Percentiles rank a stretch among this genome's conserved stretches.
These are phyloP conservation scores for Epichloe brachyelytri DNA, from an alignment of 2,329 filamentous ascomycete species.

Conservation along the genomic window DNA sequence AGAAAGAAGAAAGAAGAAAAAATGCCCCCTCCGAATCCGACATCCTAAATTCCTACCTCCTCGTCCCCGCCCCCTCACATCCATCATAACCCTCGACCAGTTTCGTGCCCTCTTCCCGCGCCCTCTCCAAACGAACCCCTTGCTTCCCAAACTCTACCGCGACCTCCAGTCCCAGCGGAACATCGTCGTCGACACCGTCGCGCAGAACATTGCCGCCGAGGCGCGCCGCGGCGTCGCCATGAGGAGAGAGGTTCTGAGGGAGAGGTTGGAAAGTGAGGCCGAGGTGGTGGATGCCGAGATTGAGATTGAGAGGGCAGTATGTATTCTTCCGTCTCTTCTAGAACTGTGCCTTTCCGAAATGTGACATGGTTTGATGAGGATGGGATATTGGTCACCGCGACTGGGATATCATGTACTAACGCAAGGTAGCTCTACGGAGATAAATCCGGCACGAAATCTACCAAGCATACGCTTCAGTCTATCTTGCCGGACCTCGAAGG, in stretches of 20 bases:
- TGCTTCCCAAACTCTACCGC: slow-evolving; percentile 60
- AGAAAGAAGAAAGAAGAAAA: not conserved
- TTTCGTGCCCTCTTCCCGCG: slow-evolving; percentile 69
- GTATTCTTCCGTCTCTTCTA: slow-evolving; percentile 10
- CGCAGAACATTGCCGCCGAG: slow-evolving; percentile 52
- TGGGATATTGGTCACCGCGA: no score
- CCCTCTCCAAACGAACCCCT: slow-evolving; percentile 49
- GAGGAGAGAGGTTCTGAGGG: slow-evolving; percentile 42
- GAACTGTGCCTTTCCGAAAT: no score
- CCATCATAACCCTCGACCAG: slow-evolving; percentile 58
- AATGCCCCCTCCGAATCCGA: slow-evolving; percentile 55
- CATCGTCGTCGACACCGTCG: slow-evolving; percentile 53
- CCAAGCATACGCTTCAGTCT: slow-evolving; percentile 47
- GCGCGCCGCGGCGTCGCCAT: slow-evolving; percentile 46
- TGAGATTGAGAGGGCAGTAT: slow-evolving; percentile 46
- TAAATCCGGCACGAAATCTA: slow-evolving; percentile 28
- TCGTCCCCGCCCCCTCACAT: slow-evolving; percentile 63
- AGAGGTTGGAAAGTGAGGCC: slow-evolving; percentile 34
- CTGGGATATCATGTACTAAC: not conserved
- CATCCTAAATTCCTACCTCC: slow-evolving; percentile 66
- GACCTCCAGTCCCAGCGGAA: slow-evolving; percentile 67
- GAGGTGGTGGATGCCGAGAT: slow-evolving; percentile 49
- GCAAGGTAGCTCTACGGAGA: slow-evolving; percentile 43
- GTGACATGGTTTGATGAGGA: no score
- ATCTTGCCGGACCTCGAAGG: slow-evolving; percentile 57